Evolutionary conservation across 2,329 filamentous ascomycete genomes (phyloP), one percentile per base, ranked within the genome.

Genomic region (Fusarium sp.): DNA sequence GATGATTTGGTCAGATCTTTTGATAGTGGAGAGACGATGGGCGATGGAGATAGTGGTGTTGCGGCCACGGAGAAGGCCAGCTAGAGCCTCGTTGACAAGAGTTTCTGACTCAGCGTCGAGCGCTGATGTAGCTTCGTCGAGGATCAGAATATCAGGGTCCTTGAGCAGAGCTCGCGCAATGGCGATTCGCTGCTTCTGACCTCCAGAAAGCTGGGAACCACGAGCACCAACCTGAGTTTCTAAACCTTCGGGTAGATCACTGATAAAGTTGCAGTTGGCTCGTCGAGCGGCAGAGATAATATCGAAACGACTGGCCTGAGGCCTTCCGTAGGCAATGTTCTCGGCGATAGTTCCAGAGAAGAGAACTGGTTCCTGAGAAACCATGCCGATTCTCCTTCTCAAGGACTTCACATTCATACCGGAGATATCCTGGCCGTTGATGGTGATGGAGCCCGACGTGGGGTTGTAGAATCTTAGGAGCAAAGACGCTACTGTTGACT

Each of bases 11-110:
- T 99, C 96, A 4, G 93, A 96, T 60, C 96, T 88, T 80, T 98
- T 97, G 80, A 99, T 99, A 1, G 96, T 99, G 3, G 93, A 97
- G 6, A 99, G 85, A 46, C 96, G 90, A 80, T 99, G 96, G 1
- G 96, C 96, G 74, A 99, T 99, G 53, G 93, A 97, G 76, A 99
- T 98, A 13, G 96, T 99, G 0, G 96, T 99, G 79, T 96, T 97
- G 75, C 91, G 92, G 31, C 94, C 94, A 66, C 88, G 87, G 27
- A 99, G 89, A 33, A 99, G 85, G 42, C 88, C 89, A 9, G 89
- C 88, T 4, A 99, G 85, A 5, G 96, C 96, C 72, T 93, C 90
- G 77, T 99, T 99, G 62, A 99, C 96, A 4, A 98, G 87, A 0
- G 96, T 98, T 79, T 99, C 96, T 0, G 93, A 97, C 79, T 99